Conservation (phyloP, 257 asterid genomes). For the Gynochthodes officinalis region DNA sequence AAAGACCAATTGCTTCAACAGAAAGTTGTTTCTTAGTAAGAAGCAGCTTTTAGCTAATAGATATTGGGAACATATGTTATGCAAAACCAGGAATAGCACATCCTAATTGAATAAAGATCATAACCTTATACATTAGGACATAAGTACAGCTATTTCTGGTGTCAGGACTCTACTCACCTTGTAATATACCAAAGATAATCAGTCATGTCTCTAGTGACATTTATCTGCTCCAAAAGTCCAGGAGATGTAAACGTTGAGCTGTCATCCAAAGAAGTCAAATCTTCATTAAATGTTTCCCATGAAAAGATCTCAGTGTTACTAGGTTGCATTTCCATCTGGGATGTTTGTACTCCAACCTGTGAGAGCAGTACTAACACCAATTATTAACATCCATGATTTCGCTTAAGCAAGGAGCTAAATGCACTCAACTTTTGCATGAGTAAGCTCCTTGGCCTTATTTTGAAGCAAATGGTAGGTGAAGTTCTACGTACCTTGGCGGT, state of each 20-base stretch:
- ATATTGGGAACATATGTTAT: neutral
- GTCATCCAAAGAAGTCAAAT: conserved; percentile 65
- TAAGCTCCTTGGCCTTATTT: neutral
- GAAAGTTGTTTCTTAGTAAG: neutral
- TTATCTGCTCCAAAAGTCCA: conserved; percentile 90
- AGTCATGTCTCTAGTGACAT: conserved; percentile 81
- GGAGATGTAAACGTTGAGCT: conserved; percentile 59
- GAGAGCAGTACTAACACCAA: conserved; percentile 3
- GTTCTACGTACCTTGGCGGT: conserved; percentile 76
- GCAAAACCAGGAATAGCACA: neutral
- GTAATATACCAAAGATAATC: conserved; percentile 63
- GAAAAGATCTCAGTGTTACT: conserved; percentile 50
- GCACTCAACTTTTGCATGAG: neutral
- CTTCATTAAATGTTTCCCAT: conserved; percentile 92
- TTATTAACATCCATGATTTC: neutral
- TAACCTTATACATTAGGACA: neutral
- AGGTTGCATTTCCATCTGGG: conserved; percentile 71
- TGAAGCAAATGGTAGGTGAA: neutral
- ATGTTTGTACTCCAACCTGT: conserved; percentile 88
- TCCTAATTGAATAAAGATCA: neutral
- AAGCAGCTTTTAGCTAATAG: neutral
- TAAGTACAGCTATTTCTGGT: neutral
- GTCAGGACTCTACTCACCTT: conserved; percentile 16
- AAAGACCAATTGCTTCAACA: conserved; percentile 6
- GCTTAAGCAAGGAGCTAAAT: neutral